Percentiles rank a stretch among this genome's conserved stretches.
phyloP scores from a whole-genome alignment of 306 rosid genomes.

The Vicia villosa region DNA sequence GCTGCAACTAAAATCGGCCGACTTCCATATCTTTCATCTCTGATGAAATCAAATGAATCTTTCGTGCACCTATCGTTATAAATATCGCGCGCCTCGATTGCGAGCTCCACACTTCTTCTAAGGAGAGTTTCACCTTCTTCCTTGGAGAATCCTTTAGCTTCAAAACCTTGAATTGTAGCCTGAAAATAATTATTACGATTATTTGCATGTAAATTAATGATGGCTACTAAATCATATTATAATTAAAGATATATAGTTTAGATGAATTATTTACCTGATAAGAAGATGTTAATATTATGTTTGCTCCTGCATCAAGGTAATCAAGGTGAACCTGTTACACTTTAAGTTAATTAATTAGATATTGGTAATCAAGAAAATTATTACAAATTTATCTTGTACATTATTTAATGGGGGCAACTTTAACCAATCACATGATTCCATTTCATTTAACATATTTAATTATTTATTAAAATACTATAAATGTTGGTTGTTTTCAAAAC shows the following conservation, averaged over 20 bases:
- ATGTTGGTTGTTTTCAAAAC: too few species aligned
- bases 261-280: conserved; percentile 66
- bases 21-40: conserved; percentile 36
- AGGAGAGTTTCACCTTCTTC: conserved; percentile 70
- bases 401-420: too few species aligned
- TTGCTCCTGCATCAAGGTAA: conserved; percentile 93
- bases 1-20: conserved; percentile 80
- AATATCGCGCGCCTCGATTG: conserved; percentile 73
- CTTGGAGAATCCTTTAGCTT: conserved; percentile 71
- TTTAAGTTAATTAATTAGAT: neutral
- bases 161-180: conserved; percentile 95
- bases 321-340: conserved; percentile 79
- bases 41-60: conserved; percentile 54
- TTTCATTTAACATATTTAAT: too few species aligned
- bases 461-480: too few species aligned
- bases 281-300: conserved; percentile 77
- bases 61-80: conserved; percentile 61
- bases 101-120: conserved; percentile 78
- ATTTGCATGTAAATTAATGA: neutral
- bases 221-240: neutral
- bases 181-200: conserved; percentile 1
- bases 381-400: neutral
- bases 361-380: neutral
- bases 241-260: neutral
- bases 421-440: too few species aligned